A percentile compares a stretch with the other conserved stretches of the same genome.
These are phyloP conservation scores for Ammopiptanthus mongolicus DNA, from an alignment of 306 rosid genomes.

Conservation along the genomic window DNA sequence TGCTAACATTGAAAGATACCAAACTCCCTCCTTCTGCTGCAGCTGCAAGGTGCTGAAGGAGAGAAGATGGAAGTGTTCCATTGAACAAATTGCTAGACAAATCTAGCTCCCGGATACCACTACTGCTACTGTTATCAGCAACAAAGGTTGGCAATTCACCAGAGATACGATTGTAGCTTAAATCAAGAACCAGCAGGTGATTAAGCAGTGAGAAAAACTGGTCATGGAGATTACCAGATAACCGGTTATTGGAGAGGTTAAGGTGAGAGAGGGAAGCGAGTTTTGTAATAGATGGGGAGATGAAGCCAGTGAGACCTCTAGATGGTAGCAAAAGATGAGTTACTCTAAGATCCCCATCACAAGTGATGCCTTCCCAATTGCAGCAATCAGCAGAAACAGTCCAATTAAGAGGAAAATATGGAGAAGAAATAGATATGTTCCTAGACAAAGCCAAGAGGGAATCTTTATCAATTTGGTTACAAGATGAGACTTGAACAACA, in stretches of 20 bases:
- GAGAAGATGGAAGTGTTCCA: conserved; percentile 51
- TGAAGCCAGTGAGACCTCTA: conserved; percentile 48
- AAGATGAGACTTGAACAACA: conserved; percentile 33
- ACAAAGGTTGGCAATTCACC: conserved; percentile 35
- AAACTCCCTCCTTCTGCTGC: conserved; percentile 37
- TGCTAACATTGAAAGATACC: conserved; percentile 67
- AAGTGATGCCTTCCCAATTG: conserved; percentile 64
- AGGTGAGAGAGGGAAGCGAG: conserved; percentile 51
- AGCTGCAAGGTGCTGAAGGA: conserved; percentile 30
- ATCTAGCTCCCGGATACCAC: conserved; percentile 39
- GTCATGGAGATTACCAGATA: conserved; percentile 46
- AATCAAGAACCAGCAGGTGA: conserved; percentile 47
- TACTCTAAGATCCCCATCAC: conserved; percentile 45
- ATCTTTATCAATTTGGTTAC: conserved; percentile 42
- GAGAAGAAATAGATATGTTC: conserved; percentile 22
- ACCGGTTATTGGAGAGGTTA: conserved; percentile 57
- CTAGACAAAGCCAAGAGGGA: conserved; percentile 45
- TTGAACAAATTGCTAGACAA: conserved; percentile 69
- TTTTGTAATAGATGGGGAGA: conserved; percentile 32
- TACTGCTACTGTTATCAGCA: background rate
- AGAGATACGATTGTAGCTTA: conserved; percentile 47
- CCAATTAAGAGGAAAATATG: conserved; percentile 52
- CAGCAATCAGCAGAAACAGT: conserved; percentile 64
- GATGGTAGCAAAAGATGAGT: conserved; percentile 40
- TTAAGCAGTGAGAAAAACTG: conserved; percentile 36